A percentile compares a stretch with the other conserved stretches of the same genome.
These are phyloP conservation scores for Cercophora newfieldiana DNA, from an alignment of 495 filamentous ascomycete species.

Conservation along the genomic window DNA sequence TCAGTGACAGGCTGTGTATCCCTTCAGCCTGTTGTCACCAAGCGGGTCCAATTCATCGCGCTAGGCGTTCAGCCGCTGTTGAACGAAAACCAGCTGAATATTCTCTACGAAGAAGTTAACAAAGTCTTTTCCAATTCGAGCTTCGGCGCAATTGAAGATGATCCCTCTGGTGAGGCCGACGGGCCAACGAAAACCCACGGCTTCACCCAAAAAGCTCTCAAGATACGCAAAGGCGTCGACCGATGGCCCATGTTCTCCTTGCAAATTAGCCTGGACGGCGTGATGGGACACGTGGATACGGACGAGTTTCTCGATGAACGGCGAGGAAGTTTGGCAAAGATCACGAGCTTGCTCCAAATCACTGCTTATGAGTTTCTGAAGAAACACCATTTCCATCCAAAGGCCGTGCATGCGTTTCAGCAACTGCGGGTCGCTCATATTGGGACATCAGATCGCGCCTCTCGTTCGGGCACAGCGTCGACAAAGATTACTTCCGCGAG, in stretches of 20 bases:
- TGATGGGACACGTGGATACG: slow-evolving; percentile 9
- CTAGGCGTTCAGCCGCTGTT: slow-evolving; percentile 64
- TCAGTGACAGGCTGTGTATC: slow-evolving; percentile 69
- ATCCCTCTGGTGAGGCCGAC: slow-evolving; percentile 27
- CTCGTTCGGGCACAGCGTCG: neutral
- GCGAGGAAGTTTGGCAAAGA: slow-evolving; percentile 38
- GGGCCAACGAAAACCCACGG: slow-evolving; percentile 38
- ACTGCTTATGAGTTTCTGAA: slow-evolving; percentile 68
- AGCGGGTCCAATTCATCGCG: slow-evolving; percentile 75
- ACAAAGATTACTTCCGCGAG: neutral
- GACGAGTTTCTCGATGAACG: slow-evolving; percentile 43
- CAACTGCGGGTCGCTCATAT: slow-evolving; percentile 8
- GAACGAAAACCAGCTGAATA: slow-evolving; percentile 55
- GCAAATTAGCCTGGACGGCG: slow-evolving; percentile 54
- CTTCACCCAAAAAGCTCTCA: slow-evolving; percentile 58
- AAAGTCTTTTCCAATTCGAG: slow-evolving; percentile 71
- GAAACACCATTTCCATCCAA: slow-evolving; percentile 64
- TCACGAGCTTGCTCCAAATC: slow-evolving; percentile 61
- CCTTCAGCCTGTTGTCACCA: slow-evolving; percentile 66
- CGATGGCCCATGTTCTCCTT: slow-evolving; percentile 92
- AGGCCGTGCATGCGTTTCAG: slow-evolving; percentile 27
- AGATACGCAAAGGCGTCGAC: slow-evolving; percentile 66
- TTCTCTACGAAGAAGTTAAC: slow-evolving; percentile 80
- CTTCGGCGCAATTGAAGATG: slow-evolving; percentile 67
- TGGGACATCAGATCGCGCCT: neutral